phyloP scores from a whole-genome alignment of 495 filamentous ascomycete species.

The Penicillium longicatenatum region DNA sequence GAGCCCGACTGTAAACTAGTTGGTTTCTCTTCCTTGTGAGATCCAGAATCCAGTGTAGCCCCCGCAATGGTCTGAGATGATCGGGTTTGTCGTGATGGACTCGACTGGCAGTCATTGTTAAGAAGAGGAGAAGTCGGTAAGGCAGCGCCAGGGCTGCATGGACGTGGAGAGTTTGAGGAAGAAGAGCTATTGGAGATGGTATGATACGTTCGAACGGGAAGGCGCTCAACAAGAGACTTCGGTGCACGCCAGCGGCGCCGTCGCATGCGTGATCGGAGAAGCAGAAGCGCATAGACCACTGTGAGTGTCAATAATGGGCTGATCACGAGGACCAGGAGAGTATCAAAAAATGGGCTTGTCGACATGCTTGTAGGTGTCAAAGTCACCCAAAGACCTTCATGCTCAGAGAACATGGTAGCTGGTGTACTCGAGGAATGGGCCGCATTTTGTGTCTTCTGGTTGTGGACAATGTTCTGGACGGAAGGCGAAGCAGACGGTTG shows the following conservation, averaged over 20 bases:
- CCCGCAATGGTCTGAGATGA: conserved; percentile 69
- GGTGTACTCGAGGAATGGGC: conserved; percentile 15
- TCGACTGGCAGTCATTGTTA: conserved; percentile 23
- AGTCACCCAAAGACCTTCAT: conserved; percentile 92
- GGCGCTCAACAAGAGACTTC: conserved; percentile 89
- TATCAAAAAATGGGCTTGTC: conserved; percentile 95
- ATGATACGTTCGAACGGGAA: conserved; percentile 95
- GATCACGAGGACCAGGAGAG: conserved; percentile 86
- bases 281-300: conserved; percentile 86
- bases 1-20: conserved; percentile 52
- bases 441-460: conserved; percentile 19
- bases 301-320: conserved; percentile 90
- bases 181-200: conserved; percentile 63
- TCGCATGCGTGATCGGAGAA: conserved; percentile 86
- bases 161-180: conserved; percentile 54
- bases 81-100: conserved; percentile 43
- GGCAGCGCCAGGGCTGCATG: conserved; percentile 51
- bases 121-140: conserved; percentile 79
- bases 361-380: conserved; percentile 88
- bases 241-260: conserved; percentile 92
- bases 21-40: conserved; percentile 37
- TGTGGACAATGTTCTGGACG: not conserved
- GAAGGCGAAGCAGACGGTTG: conserved; percentile 17
- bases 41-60: conserved; percentile 36
- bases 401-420: conserved; percentile 43